Percentiles rank a stretch among this genome's conserved stretches.
Evolutionary conservation across 371 early-diverging fungal genomes (phyloP).

Genomic region (Funneliformis caledonium): DNA sequence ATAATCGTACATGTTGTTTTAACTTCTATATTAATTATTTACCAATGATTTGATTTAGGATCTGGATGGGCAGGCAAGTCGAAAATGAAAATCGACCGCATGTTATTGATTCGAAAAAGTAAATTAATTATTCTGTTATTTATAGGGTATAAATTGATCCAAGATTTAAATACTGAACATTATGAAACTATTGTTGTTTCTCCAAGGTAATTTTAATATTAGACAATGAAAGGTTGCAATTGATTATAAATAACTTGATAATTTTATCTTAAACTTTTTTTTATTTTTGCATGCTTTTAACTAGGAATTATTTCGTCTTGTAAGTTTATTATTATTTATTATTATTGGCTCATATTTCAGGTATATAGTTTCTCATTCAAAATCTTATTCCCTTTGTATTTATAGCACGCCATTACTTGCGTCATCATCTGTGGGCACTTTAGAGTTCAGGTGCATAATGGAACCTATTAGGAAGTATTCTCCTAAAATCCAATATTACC

Average conservation of each 20-base stretch:
- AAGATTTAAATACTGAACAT: conserved; percentile 58
- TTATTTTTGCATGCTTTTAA: conserved; percentile 38
- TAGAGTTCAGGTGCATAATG: conserved; percentile 80
- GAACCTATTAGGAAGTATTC: conserved; percentile 73
- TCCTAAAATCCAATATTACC: conserved; percentile 62
- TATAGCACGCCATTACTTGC: conserved; percentile 74
- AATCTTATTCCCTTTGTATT: neutral
- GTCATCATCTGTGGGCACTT: conserved; percentile 81
- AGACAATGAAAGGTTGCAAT: neutral
- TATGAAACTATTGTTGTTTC: conserved; percentile 77
- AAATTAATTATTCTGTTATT: neutral
- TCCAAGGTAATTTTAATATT: conserved; percentile 52
- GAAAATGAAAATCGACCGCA: neutral
- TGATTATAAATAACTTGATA: neutral
- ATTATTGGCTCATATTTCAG: neutral
- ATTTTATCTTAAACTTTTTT: conserved; percentile 29
- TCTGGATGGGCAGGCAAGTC: conserved; percentile 69
- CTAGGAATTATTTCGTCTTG: conserved; percentile 80
- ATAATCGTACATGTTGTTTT: neutral
- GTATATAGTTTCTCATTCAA: neutral
- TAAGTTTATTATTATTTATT: neutral
- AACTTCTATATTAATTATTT: neutral
- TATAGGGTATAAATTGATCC: conserved; percentile 65
- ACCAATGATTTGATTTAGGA: conserved; percentile 57
- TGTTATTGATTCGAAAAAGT: neutral